Evolutionary conservation across 768 basidiomycete species (phyloP).

Genomic region (Russula emetica): DNA sequence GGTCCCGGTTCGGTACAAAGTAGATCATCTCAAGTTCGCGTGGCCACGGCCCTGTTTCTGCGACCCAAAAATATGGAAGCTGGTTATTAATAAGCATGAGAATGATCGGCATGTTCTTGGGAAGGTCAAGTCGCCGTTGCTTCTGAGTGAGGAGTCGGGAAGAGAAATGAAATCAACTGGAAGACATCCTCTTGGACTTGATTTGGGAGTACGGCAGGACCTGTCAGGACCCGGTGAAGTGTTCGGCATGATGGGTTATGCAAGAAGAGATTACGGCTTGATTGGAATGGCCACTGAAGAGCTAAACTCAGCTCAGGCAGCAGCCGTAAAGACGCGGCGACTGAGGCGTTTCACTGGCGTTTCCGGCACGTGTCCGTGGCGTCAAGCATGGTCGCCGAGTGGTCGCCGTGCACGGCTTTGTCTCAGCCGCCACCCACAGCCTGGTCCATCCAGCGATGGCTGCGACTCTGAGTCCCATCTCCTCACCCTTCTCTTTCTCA

Average conservation of each 20-base stretch:
- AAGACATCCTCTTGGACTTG: not conserved
- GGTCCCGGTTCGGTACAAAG: conserved; percentile 1
- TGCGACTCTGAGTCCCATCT: not conserved
- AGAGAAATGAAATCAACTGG: conserved; percentile 12
- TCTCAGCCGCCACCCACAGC: not conserved
- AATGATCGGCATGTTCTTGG: conserved; percentile 23
- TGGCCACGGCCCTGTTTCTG: conserved; percentile 24
- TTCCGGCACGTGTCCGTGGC: conserved; percentile 21
- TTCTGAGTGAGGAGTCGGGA: conserved; percentile 10
- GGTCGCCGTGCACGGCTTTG: conserved; percentile 8
- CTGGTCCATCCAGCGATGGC: not conserved
- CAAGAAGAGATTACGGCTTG: not conserved
- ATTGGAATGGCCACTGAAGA: not conserved
- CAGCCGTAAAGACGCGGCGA: not conserved
- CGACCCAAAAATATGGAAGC: conserved; percentile 11
- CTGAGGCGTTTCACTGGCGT: not conserved
- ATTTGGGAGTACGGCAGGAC: conserved; percentile 4
- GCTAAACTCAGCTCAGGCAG: not conserved
- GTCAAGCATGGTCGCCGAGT: conserved; percentile 18
- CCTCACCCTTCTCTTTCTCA: not conserved
- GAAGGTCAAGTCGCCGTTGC: conserved; percentile 24
- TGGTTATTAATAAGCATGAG: conserved; percentile 4
- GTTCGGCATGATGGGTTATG: not conserved
- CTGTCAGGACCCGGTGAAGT: conserved; percentile 3
- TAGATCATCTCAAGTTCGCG: conserved; percentile 10